Evolutionary conservation across 441 rosid genomes (phyloP).

Genomic region (Bruguiera hainesii): DNA sequence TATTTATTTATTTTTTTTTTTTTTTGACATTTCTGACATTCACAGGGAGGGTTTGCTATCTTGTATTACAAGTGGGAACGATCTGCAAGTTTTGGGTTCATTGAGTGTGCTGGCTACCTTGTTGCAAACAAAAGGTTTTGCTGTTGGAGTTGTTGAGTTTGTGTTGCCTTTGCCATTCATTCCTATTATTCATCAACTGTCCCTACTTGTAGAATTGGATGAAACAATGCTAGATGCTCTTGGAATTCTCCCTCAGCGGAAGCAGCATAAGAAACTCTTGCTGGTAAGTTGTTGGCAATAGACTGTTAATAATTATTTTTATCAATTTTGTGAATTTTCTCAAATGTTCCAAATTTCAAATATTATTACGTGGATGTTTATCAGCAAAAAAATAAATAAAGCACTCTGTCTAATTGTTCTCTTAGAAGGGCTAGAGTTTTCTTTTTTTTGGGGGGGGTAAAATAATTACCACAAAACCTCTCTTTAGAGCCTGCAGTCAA

Average conservation of each 20-base stretch:
- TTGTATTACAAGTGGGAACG: constrained; percentile 65
- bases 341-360: no score
- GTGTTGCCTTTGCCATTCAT: background rate
- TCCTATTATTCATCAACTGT: constrained; percentile 28
- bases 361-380: background rate
- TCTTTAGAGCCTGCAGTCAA: no score
- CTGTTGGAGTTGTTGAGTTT: constrained; percentile 25
- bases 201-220: constrained; percentile 65
- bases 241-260: constrained; percentile 98
- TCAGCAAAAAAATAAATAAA: background rate
- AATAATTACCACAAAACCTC: no score
- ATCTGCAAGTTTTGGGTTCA: constrained; percentile 80
- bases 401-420: background rate
- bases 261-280: constrained; percentile 93
- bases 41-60: constrained; percentile 82
- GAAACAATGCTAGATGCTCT: constrained; percentile 97
- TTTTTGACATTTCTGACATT: constrained; percentile 7
- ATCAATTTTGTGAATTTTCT: background rate
- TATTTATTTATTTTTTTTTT: constrained; percentile 6
- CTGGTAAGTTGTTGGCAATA: constrained; percentile 51
- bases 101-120: constrained; percentile 87
- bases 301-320: constrained; percentile 1
- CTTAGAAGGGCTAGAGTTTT: background rate
- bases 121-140: constrained; percentile 97
- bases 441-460: no score